phyloP scores from a whole-genome alignment of 352 stramenopile genomes.

The Pythium aquatile region DNA sequence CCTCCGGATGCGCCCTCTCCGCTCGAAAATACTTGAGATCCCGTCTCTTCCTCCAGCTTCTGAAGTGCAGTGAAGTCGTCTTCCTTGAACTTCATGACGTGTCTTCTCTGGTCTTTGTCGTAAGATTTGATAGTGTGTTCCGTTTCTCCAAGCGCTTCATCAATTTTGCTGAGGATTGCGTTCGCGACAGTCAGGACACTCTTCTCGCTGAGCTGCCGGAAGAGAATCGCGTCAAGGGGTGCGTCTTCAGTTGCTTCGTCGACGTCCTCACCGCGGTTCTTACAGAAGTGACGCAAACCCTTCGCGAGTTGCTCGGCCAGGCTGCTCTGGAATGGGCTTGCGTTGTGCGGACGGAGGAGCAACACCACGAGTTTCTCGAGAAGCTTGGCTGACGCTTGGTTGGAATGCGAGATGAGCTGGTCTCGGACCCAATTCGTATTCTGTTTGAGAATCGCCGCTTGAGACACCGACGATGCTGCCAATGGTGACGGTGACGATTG shows the following conservation, averaged over 20 bases:
- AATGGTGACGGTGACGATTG: neutral
- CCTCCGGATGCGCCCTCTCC: constrained; percentile 5
- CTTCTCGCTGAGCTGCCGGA: constrained; percentile 33
- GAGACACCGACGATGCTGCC: neutral
- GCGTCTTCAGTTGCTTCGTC: constrained; percentile 10
- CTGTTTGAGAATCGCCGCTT: neutral
- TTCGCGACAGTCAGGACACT: constrained; percentile 33
- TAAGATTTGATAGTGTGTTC: constrained; percentile 37
- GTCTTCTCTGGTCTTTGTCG: constrained; percentile 35
- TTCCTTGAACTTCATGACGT: constrained; percentile 40
- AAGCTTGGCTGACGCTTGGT: constrained; percentile 20
- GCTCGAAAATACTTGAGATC: constrained; percentile 29
- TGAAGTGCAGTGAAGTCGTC: constrained; percentile 38
- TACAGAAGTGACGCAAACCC: constrained; percentile 36
- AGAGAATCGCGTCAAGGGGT: constrained; percentile 12
- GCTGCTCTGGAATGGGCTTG: constrained; percentile 19
- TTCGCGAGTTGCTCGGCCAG: constrained; percentile 35
- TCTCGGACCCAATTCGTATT: constrained; percentile 36
- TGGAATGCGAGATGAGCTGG: constrained; percentile 10
- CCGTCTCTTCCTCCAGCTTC: constrained; percentile 38
- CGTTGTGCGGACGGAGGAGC: constrained; percentile 33
- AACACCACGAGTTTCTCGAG: constrained; percentile 35
- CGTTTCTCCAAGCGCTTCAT: constrained; percentile 31
- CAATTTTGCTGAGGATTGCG: constrained; percentile 33
- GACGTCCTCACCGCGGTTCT: constrained; percentile 23